A percentile compares a stretch with the other conserved stretches of the same genome.
Conservation (phyloP, 129 eudicot species). For the Arctium minus region DNA sequence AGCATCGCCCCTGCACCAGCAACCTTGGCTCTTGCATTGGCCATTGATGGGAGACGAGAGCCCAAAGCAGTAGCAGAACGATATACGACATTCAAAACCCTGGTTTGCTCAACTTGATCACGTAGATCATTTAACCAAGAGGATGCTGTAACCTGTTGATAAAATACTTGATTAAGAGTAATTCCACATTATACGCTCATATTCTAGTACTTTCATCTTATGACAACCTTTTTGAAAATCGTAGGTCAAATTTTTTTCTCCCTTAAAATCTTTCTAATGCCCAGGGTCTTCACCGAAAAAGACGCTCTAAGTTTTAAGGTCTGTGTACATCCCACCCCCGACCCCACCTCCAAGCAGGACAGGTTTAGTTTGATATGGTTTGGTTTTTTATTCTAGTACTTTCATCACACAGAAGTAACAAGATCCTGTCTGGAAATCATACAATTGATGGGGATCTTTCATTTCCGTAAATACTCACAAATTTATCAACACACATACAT, state of each 20-base stretch:
- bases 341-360: no score
- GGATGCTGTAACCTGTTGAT: conserved; percentile 86
- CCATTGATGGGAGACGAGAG: conserved; percentile 92
- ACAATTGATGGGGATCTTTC: not conserved
- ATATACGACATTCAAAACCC: conserved; percentile 78
- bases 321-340: no score
- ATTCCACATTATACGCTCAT: not conserved
- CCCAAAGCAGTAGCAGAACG: conserved; percentile 97
- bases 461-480: not conserved
- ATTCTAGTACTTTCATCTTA: not conserved
- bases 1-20: conserved; percentile 96
- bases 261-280: not conserved
- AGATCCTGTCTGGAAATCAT: not conserved
- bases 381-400: no score
- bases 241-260: no score
- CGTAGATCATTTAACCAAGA: conserved; percentile 97
- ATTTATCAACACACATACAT: not conserved
- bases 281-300: no score
- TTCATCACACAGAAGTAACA: not conserved
- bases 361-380: no score
- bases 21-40: conserved; percentile 87
- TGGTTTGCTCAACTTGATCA: conserved; percentile 92
- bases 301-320: no score
- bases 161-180: not conserved
- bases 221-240: no score